These are phyloP conservation scores for Aspergillus carbonarius DNA, from an alignment of 2,329 filamentous ascomycete species.

Conservation along the genomic window DNA sequence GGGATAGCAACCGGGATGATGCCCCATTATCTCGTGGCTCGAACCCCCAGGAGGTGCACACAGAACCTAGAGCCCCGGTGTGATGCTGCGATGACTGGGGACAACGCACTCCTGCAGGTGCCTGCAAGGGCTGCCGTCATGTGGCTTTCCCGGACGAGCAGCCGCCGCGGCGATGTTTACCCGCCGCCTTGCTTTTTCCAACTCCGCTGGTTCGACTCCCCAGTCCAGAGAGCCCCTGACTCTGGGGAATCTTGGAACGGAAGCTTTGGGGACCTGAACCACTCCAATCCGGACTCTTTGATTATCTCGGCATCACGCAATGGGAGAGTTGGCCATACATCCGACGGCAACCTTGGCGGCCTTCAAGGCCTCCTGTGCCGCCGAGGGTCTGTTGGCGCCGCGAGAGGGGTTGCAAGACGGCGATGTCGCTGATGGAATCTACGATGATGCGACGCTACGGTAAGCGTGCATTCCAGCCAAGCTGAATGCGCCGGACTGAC, in stretches of 20 bases:
- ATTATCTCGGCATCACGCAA: neutral
- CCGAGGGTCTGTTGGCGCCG: constrained; percentile 12
- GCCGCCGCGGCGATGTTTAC: too few species aligned
- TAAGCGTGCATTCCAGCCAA: neutral
- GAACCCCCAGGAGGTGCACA: too few species aligned
- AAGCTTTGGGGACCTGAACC: neutral
- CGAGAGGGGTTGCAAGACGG: constrained; percentile 9
- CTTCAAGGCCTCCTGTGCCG: constrained; percentile 1
- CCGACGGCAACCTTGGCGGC: neutral
- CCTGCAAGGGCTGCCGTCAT: too few species aligned
- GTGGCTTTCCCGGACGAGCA: too few species aligned
- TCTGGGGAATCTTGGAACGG: too few species aligned
- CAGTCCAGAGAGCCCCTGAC: neutral
- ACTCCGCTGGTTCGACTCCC: neutral
- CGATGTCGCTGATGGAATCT: constrained; percentile 18
- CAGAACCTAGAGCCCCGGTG: too few species aligned
- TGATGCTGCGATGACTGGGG: too few species aligned
- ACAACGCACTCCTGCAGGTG: too few species aligned
- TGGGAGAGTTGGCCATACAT: neutral
- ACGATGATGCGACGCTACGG: constrained; percentile 20
- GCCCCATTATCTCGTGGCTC: too few species aligned
- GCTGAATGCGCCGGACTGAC: neutral
- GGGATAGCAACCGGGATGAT: too few species aligned
- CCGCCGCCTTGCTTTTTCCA: too few species aligned
- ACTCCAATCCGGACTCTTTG: neutral